Conservation (phyloP, 2,329 filamentous ascomycete species). For the Teratosphaeria zuluensis region DNA sequence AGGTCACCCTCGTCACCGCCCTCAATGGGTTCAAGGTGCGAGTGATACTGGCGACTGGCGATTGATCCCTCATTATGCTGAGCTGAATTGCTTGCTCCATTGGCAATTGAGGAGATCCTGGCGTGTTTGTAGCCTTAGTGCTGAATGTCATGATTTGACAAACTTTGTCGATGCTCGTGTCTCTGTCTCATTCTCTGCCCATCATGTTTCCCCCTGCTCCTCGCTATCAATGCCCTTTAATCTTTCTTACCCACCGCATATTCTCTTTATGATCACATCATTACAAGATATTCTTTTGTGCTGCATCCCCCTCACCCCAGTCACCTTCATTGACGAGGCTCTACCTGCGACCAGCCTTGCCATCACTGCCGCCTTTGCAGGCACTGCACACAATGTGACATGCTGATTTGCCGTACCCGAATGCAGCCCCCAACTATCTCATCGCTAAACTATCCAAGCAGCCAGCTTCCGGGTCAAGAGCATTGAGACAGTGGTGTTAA, state of each 20-base stretch:
- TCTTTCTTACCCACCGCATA: neutral
- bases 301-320: neutral
- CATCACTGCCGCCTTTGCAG: neutral
- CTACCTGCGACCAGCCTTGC: neutral
- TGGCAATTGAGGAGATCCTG: neutral
- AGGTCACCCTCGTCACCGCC: neutral
- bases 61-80: neutral
- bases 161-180: neutral
- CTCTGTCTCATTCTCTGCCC: neutral
- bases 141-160: neutral
- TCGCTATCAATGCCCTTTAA: neutral
- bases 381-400: neutral
- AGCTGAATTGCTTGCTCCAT: neutral
- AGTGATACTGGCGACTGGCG: neutral
- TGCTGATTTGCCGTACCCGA: neutral
- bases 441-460: neutral
- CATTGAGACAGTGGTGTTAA: too few species aligned
- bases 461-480: neutral
- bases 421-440: neutral
- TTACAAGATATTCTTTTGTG: neutral
- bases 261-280: neutral
- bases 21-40: neutral
- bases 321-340: neutral
- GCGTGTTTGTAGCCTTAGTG: neutral
- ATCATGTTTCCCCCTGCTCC: neutral